A percentile compares a stretch with the other conserved stretches of the same genome.
Evolutionary conservation across 345 rosid genomes (phyloP).

Genomic region (Abelmoschus esculentus): DNA sequence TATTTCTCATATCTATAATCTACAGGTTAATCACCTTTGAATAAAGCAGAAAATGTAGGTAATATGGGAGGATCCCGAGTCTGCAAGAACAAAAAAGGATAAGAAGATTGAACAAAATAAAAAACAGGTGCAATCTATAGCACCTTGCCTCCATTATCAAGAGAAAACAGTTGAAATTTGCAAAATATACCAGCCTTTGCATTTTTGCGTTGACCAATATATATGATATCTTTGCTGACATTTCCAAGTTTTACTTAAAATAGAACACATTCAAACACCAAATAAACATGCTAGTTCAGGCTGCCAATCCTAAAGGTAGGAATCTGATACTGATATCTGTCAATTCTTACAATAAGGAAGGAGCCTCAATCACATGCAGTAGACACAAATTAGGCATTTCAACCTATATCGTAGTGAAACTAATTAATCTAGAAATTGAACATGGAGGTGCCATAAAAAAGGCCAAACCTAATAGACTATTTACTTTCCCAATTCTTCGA

Average conservation of each 20-base stretch:
- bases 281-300: background rate
- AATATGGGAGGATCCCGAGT: constrained; percentile 52
- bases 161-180: background rate
- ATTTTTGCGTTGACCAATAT: background rate
- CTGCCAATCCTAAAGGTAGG: background rate
- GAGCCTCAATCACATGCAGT: background rate
- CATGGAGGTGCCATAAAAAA: background rate
- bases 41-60: constrained; percentile 45
- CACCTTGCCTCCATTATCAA: background rate
- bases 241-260: background rate
- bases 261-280: background rate
- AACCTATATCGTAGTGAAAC: background rate
- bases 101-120: constrained; percentile 2
- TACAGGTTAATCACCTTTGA: constrained; percentile 31
- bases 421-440: background rate
- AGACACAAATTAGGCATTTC: background rate
- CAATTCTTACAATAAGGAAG: background rate
- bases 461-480: background rate
- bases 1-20: background rate
- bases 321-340: background rate
- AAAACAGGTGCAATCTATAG: background rate
- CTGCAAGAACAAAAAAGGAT: constrained; percentile 22
- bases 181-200: background rate
- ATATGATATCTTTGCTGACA: background rate
- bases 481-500: background rate